Conservation (phyloP, 164 flowering plant genomes). For the Vitis labrusca region DNA sequence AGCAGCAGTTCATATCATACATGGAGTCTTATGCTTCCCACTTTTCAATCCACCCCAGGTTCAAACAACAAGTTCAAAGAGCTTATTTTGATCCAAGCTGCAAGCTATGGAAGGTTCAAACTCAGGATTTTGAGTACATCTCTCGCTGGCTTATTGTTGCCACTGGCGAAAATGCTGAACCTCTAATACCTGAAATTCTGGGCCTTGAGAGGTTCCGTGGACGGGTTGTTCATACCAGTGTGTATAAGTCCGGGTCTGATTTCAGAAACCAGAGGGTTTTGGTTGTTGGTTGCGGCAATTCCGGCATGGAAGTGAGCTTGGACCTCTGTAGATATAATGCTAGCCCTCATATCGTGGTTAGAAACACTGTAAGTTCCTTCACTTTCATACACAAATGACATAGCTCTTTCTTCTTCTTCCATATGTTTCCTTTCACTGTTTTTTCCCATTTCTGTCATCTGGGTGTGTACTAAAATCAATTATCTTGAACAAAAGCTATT, state of each 20-base stretch:
- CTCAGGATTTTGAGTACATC: slow-evolving; percentile 48
- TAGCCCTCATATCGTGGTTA: slow-evolving; percentile 80
- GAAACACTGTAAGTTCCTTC: slow-evolving; percentile 69
- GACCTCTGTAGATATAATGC: slow-evolving; percentile 88
- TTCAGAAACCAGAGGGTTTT: slow-evolving; percentile 63
- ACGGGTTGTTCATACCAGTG: slow-evolving; percentile 61
- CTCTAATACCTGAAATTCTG: slow-evolving; percentile 58
- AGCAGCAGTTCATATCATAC: slow-evolving; percentile 79
- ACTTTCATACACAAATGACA: no score
- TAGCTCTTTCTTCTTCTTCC: background rate
- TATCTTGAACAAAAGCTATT: background rate
- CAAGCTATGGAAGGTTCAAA: slow-evolving; percentile 63
- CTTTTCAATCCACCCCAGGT: slow-evolving; percentile 60
- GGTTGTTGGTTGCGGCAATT: slow-evolving; percentile 94
- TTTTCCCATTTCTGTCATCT: background rate
- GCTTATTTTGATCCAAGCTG: slow-evolving; percentile 54
- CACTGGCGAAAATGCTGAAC: slow-evolving; percentile 92
- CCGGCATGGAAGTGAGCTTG: slow-evolving; percentile 97
- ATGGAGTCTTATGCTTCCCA: slow-evolving; percentile 70
- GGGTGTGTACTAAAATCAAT: background rate
- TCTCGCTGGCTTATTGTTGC: slow-evolving; percentile 82
- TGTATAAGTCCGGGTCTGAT: slow-evolving; percentile 69
- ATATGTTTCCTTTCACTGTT: no score
- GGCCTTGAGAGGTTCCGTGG: slow-evolving; percentile 71
- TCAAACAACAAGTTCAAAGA: slow-evolving; percentile 47